Evolutionary conservation across 1,284 basidiomycete species (phyloP).

Genomic region (Xerocomus amazonicus): DNA sequence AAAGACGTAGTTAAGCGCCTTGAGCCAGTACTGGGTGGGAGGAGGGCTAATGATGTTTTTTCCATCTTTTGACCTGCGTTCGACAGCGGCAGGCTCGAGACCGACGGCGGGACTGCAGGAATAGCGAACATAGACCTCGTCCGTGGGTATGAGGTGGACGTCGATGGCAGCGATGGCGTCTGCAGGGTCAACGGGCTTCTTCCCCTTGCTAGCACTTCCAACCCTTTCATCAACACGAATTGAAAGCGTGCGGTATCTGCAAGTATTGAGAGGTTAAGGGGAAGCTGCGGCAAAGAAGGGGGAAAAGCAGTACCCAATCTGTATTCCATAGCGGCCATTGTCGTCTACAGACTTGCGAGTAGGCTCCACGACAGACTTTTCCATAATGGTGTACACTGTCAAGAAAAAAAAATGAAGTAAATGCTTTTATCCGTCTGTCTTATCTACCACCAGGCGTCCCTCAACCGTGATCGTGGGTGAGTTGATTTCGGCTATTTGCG

Average conservation of each 20-base stretch:
- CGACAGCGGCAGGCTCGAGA: conserved; percentile 42
- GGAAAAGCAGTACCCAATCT: conserved; percentile 21
- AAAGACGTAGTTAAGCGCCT: conserved; percentile 49
- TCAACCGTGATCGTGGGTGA: conserved; percentile 7
- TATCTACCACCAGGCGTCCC: conserved; percentile 5
- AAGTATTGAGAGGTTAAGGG: neutral
- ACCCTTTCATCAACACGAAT: conserved; percentile 38
- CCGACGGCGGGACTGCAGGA: conserved; percentile 42
- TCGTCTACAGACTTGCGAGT: conserved; percentile 13
- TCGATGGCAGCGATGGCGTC: conserved; percentile 44
- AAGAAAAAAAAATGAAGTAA: neutral
- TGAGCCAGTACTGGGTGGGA: conserved; percentile 45
- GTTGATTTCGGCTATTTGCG: conserved; percentile 33
- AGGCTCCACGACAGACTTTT: conserved; percentile 12
- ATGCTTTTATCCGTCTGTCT: conserved; percentile 8
- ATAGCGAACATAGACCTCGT: conserved; percentile 44
- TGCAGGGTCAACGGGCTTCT: conserved; percentile 33
- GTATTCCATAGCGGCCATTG: conserved; percentile 29
- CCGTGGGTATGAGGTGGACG: conserved; percentile 40
- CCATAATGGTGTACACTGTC: conserved; percentile 14
- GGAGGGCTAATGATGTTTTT: conserved; percentile 49
- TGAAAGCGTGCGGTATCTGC: conserved; percentile 43
- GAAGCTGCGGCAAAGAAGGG: fast-evolving
- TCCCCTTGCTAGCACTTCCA: conserved; percentile 7
- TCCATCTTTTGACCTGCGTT: conserved; percentile 41